Conservation (phyloP, 176 grass and related monocot species). For the Themeda triandra region DNA sequence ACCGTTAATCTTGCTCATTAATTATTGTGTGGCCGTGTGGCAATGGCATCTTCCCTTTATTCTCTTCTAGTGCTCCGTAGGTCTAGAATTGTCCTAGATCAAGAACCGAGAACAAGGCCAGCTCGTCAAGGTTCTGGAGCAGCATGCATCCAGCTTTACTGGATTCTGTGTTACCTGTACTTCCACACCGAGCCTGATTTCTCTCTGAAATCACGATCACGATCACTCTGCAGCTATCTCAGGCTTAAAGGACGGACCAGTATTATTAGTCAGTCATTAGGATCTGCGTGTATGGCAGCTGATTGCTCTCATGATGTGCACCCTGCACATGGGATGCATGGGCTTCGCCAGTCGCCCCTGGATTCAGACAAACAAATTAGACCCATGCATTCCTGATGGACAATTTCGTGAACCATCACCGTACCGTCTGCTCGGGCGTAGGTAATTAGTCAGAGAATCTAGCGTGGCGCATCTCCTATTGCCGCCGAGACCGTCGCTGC, state of each 20-base stretch:
- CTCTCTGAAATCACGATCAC: background rate
- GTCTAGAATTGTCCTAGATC: background rate
- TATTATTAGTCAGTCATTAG: background rate
- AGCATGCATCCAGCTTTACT: no score
- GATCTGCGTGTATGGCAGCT: background rate
- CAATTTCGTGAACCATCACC: no score
- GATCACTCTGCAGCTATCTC: background rate
- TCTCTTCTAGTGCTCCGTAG: no score
- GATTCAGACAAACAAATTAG: no score
- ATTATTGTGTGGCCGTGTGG: no score
- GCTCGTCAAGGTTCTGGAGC: background rate
- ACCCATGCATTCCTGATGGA: no score
- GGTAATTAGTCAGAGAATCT: background rate
- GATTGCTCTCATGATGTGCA: background rate
- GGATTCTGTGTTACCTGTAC: background rate
- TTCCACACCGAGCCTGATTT: conserved; percentile 6
- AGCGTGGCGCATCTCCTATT: background rate
- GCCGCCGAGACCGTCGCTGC: no score
- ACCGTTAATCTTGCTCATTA: no score
- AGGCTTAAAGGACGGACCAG: background rate
- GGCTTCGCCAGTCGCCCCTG: background rate
- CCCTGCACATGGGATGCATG: no score
- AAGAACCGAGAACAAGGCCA: background rate
- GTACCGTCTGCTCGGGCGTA: no score
- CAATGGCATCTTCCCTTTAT: no score